These are phyloP conservation scores for Physcomitrellopsis africana DNA, from an alignment of 225 moss, liverwort and hornwort genomes.

Conservation along the genomic window DNA sequence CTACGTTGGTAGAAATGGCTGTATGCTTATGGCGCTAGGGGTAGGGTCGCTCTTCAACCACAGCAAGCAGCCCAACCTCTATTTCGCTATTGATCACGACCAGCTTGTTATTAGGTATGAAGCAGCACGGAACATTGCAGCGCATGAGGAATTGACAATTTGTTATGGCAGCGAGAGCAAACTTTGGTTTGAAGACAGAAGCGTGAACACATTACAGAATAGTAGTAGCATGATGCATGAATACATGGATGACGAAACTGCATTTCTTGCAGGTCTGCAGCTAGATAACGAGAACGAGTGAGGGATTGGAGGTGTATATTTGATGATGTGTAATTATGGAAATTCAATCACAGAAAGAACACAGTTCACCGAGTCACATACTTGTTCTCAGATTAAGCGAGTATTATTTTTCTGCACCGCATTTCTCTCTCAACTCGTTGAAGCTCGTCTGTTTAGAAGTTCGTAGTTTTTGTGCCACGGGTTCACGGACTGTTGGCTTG, in stretches of 20 bases:
- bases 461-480: too few species aligned
- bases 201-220: slow-evolving; percentile 19
- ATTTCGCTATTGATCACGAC: slow-evolving; percentile 51
- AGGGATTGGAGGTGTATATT: slow-evolving; percentile 10
- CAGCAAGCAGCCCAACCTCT: slow-evolving; percentile 57
- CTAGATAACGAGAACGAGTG: slow-evolving; percentile 18
- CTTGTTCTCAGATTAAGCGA: too few species aligned
- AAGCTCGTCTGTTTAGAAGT: too few species aligned
- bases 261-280: slow-evolving; percentile 39
- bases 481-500: too few species aligned
- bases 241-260: slow-evolving; percentile 41
- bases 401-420: too few species aligned
- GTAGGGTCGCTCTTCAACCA: slow-evolving; percentile 72
- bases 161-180: slow-evolving; percentile 58
- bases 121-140: slow-evolving; percentile 49
- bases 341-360: too few species aligned
- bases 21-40: slow-evolving; percentile 65
- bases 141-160: slow-evolving; percentile 50
- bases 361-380: too few species aligned
- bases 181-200: slow-evolving; percentile 63
- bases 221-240: slow-evolving; percentile 42
- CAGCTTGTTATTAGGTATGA: slow-evolving; percentile 47
- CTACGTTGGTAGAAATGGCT: slow-evolving; percentile 53
- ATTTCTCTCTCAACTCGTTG: too few species aligned
- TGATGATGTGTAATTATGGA: not conserved